Evolutionary conservation across 257 asterid genomes (phyloP).

Genomic region (Orobanche coerulescens): DNA sequence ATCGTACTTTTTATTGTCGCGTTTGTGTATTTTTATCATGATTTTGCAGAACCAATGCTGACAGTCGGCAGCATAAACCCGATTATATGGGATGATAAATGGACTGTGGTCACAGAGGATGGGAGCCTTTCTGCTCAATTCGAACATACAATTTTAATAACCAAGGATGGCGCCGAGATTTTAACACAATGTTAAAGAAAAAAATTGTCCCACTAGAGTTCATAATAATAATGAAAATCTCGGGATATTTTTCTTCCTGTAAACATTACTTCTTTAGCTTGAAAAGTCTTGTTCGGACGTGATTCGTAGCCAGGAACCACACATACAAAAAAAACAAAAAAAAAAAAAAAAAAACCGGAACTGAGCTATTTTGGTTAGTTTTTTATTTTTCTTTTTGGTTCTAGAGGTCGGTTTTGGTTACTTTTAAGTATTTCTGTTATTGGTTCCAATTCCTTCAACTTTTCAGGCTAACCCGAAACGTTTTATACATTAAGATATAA

Average conservation of each 20-base stretch:
- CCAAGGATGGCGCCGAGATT: slow-evolving; percentile 73
- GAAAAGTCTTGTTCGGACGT: neutral
- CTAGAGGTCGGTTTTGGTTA: no score
- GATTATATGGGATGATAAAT: slow-evolving; percentile 74
- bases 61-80: slow-evolving; percentile 82
- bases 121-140: slow-evolving; percentile 97
- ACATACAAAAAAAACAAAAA: no score
- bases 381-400: no score
- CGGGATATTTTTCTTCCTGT: no score
- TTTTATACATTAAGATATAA: no score
- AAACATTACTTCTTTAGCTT: neutral
- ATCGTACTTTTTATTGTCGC: neutral
- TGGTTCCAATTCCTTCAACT: no score
- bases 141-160: slow-evolving; percentile 86
- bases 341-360: no score
- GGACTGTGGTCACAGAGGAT: slow-evolving; percentile 92
- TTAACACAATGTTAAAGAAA: slow-evolving; percentile 56
- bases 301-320: no score
- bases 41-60: slow-evolving; percentile 82
- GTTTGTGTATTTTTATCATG: neutral
- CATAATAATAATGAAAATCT: no score
- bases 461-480: no score
- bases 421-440: no score
- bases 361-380: no score
- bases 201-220: neutral